Conservation (phyloP, 495 filamentous ascomycete species). For the Aspergillus coremiiformis region DNA sequence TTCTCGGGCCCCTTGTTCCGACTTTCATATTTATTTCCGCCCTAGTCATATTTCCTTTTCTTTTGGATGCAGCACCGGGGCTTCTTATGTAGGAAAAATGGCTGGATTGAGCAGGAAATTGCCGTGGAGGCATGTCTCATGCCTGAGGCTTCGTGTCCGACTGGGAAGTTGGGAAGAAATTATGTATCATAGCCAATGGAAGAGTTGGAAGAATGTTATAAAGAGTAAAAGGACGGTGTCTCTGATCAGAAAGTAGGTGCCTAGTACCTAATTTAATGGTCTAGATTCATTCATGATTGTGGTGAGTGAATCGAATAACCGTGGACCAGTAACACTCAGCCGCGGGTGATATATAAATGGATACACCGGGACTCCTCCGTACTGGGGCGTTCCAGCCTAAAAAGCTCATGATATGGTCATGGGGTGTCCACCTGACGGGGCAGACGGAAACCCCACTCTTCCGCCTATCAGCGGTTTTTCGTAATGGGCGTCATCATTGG, state of each 20-base stretch:
- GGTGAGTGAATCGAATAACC: neutral
- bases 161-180: neutral
- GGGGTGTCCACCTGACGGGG: conserved; percentile 16
- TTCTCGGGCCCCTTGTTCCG: neutral
- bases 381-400: neutral
- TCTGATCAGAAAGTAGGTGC: neutral
- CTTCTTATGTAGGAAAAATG: conserved; percentile 15
- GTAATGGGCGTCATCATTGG: conserved; percentile 5
- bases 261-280: neutral
- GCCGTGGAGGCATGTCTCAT: neutral
- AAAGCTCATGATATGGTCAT: neutral
- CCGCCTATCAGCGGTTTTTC: conserved; percentile 15
- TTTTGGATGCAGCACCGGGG: conserved; percentile 14
- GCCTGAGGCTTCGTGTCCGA: conserved; percentile 1
- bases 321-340: neutral
- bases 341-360: neutral
- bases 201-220: neutral
- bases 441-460: conserved; percentile 11
- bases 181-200: conserved; percentile 18
- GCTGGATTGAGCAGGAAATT: neutral
- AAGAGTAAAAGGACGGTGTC: neutral
- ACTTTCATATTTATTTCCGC: neutral
- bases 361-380: too few relatives aligned
- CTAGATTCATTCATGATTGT: neutral
- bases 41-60: conserved; percentile 14